Conservation (phyloP, 768 basidiomycete species). For the Tremella fuciformis region DNA sequence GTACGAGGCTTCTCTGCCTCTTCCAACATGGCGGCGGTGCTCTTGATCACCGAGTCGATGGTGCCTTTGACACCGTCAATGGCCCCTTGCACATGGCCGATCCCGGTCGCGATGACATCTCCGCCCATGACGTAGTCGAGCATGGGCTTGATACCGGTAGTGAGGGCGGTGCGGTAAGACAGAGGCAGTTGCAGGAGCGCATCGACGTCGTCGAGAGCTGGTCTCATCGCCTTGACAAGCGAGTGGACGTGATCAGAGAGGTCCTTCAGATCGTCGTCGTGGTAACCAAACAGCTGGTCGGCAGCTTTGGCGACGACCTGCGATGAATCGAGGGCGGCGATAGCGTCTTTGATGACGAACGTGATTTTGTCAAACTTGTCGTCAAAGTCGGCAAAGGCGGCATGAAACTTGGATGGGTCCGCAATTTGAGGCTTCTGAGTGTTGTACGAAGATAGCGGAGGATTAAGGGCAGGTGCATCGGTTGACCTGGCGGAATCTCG, state of each 20-base stretch:
- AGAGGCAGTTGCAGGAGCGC: background rate
- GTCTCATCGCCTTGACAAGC: constrained; percentile 2
- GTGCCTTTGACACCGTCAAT: constrained; percentile 3
- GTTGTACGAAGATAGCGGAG: background rate
- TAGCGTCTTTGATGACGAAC: constrained; percentile 1
- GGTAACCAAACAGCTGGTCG: constrained; percentile 2
- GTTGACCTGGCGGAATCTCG: background rate
- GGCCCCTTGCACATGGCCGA: background rate
- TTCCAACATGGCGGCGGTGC: background rate
- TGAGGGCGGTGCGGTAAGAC: constrained; percentile 1
- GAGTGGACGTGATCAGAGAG: constrained; percentile 3
- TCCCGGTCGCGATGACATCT: constrained; percentile 1
- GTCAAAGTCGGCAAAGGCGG: constrained; percentile 1
- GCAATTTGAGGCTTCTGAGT: constrained; percentile 2
- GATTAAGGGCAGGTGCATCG: background rate
- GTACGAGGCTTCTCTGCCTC: constrained; percentile 1
- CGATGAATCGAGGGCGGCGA: background rate
- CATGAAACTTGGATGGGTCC: constrained; percentile 1
- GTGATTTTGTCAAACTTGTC: constrained; percentile 4
- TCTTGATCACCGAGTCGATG: constrained; percentile 1
- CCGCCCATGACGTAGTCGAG: constrained; percentile 1
- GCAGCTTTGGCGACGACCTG: constrained; percentile 1
- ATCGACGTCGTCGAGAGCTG: constrained; percentile 1
- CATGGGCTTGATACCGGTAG: constrained; percentile 1
- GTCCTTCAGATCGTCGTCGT: constrained; percentile 2